Evolutionary conservation across 768 basidiomycete species (phyloP).

Genomic region (Tulasnella sp.): DNA sequence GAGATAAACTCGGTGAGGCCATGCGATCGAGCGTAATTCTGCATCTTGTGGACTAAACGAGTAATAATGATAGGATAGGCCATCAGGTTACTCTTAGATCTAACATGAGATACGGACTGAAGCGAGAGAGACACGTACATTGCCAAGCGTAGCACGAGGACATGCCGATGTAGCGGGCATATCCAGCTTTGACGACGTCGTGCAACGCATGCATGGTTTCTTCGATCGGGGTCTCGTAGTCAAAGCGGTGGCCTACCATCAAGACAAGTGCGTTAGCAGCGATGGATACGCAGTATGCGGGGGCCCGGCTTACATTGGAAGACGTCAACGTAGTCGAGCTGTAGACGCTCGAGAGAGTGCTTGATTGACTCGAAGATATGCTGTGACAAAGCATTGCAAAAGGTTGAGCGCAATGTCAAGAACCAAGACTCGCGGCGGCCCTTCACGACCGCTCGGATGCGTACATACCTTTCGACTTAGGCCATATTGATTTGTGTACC

Average conservation of each 20-base stretch:
- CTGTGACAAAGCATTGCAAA: no score
- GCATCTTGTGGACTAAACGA: slow-evolving; percentile 42
- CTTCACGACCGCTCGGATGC: no score
- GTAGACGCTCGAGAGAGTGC: slow-evolving; percentile 47
- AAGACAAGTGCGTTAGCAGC: slow-evolving; percentile 42
- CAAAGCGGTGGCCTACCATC: slow-evolving; percentile 42
- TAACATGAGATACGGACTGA: not conserved
- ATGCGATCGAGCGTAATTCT: slow-evolving; percentile 25
- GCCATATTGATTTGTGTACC: slow-evolving; percentile 48
- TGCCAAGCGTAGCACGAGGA: slow-evolving; percentile 46
- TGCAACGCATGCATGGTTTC: slow-evolving; percentile 60
- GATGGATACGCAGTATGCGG: slow-evolving; percentile 26
- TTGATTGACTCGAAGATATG: slow-evolving; percentile 56
- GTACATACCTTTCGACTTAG: slow-evolving; percentile 39
- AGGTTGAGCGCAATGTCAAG: slow-evolving; percentile 3
- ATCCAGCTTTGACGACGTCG: slow-evolving; percentile 55
- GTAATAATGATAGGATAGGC: not conserved
- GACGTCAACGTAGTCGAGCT: slow-evolving; percentile 67
- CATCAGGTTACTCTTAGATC: not conserved
- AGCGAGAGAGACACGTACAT: slow-evolving; percentile 29
- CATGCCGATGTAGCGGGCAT: slow-evolving; percentile 52
- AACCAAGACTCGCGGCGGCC: no score
- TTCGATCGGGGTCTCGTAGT: slow-evolving; percentile 43
- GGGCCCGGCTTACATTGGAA: slow-evolving; percentile 44
- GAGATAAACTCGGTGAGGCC: slow-evolving; percentile 13